These are phyloP conservation scores for Davidsoniella neocaledoniae DNA, from an alignment of 2,329 filamentous ascomycete species.

Conservation along the genomic window DNA sequence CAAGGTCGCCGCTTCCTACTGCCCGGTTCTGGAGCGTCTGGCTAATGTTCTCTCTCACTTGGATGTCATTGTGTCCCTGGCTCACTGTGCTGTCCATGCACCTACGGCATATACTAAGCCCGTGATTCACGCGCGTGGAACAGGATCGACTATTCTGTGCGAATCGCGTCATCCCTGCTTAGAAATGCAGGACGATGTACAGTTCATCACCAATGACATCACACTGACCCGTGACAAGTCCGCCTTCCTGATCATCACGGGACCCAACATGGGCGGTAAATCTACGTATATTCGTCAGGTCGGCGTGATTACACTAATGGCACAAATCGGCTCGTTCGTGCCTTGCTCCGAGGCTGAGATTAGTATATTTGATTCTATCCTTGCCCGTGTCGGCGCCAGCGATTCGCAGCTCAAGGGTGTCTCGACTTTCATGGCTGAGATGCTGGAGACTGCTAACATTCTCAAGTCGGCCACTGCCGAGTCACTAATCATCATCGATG, in stretches of 20 bases:
- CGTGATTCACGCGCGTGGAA: slow-evolving; percentile 73
- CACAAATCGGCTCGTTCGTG: slow-evolving; percentile 91
- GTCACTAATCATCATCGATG: slow-evolving; percentile 95
- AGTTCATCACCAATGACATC: slow-evolving; percentile 97
- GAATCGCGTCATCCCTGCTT: slow-evolving; percentile 94
- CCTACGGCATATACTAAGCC: slow-evolving; percentile 83
- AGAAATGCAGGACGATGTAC: slow-evolving; percentile 96
- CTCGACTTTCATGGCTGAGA: slow-evolving; percentile 98
- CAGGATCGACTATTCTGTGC: slow-evolving; percentile 74
- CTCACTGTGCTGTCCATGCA: slow-evolving; percentile 83
- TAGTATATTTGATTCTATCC: slow-evolving; percentile 91
- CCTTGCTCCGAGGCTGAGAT: slow-evolving; percentile 81
- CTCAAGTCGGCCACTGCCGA: slow-evolving; percentile 91
- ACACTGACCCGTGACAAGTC: slow-evolving; percentile 60
- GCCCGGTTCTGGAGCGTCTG: slow-evolving; percentile 76
- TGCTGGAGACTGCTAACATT: slow-evolving; percentile 97
- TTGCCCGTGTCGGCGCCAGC: slow-evolving; percentile 86
- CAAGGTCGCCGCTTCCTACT: slow-evolving; percentile 82
- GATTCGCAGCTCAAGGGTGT: slow-evolving; percentile 97
- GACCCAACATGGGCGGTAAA: slow-evolving; percentile 98
- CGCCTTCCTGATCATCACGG: slow-evolving; percentile 90
- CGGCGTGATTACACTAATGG: slow-evolving; percentile 92
- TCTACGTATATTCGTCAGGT: slow-evolving; percentile 97
- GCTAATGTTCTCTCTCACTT: slow-evolving; percentile 81
- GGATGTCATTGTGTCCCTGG: slow-evolving; percentile 87